Percentiles rank a stretch among this genome's conserved stretches.
These are phyloP conservation scores for Termitomyces sp. DNA, from an alignment of 768 basidiomycete species.

Conservation along the genomic window DNA sequence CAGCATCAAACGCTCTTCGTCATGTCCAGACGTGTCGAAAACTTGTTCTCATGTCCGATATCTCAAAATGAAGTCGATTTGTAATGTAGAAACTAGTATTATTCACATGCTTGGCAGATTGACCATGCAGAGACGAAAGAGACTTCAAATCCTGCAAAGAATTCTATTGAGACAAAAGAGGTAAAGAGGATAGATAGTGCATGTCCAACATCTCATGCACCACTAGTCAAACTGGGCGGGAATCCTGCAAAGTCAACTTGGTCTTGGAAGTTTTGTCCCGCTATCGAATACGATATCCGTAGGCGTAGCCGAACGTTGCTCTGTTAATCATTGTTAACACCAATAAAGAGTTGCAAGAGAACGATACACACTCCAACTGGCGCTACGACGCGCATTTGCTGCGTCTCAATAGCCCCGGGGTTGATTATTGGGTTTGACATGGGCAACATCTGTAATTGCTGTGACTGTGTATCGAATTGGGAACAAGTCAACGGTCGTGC, in stretches of 20 bases:
- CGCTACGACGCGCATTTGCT: conserved; percentile 90
- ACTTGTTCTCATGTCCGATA: not conserved
- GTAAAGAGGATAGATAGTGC: not conserved
- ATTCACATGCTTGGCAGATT: not conserved
- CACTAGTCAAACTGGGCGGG: conserved; percentile 65
- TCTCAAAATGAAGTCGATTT: not conserved
- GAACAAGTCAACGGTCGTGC: not conserved
- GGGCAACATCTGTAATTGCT: conserved; percentile 96
- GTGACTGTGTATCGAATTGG: conserved; percentile 51
- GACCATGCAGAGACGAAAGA: not conserved
- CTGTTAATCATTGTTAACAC: conserved; percentile 34
- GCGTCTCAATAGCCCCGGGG: conserved; percentile 82
- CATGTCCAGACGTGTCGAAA: not conserved
- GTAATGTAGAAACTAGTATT: not conserved
- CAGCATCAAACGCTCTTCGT: not conserved
- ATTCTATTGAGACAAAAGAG: not conserved
- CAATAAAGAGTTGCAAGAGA: not conserved
- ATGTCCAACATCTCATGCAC: conserved; percentile 19
- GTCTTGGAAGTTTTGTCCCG: conserved; percentile 73
- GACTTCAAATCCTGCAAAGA: conserved; percentile 6
- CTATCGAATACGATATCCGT: conserved; percentile 73
- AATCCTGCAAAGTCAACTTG: conserved; percentile 94
- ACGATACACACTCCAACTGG: conserved; percentile 70
- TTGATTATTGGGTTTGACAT: conserved; percentile 84
- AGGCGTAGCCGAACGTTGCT: conserved; percentile 80